Evolutionary conservation across 345 rosid genomes (phyloP).

Genomic region (Lepidium aucheri): DNA sequence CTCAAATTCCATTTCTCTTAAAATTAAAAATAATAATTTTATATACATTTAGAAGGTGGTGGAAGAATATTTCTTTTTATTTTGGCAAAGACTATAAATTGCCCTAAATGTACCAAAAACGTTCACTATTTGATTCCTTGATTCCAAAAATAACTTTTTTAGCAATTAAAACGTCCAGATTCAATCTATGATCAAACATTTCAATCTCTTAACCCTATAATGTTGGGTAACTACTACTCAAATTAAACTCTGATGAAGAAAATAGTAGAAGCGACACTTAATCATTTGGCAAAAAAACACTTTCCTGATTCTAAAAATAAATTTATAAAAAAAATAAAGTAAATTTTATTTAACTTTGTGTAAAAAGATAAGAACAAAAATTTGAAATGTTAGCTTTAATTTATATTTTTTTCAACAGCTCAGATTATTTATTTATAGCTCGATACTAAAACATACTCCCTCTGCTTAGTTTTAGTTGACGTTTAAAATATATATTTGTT

Average conservation of each 20-base stretch:
- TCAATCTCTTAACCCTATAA: no score
- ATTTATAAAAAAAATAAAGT: background rate
- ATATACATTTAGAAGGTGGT: conserved; percentile 7
- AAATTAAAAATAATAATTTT: background rate
- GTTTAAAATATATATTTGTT: no score
- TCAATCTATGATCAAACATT: no score
- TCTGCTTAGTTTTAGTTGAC: no score
- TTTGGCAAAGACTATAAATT: conserved; percentile 1
- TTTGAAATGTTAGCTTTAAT: background rate
- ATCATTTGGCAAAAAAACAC: no score
- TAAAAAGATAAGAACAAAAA: background rate
- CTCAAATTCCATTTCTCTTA: background rate
- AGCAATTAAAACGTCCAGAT: no score
- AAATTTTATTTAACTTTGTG: background rate
- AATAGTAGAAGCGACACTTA: no score
- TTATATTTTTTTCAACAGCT: background rate
- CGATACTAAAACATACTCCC: background rate
- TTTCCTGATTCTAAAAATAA: no score
- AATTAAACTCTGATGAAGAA: no score
- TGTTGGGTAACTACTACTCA: no score
- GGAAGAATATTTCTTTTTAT: conserved; percentile 4
- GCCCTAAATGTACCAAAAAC: background rate
- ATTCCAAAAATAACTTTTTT: background rate
- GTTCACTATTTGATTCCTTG: background rate
- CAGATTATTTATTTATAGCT: background rate